These are phyloP conservation scores for Fraxinus cuspidata DNA, from an alignment of 257 asterid species.

Conservation along the genomic window DNA sequence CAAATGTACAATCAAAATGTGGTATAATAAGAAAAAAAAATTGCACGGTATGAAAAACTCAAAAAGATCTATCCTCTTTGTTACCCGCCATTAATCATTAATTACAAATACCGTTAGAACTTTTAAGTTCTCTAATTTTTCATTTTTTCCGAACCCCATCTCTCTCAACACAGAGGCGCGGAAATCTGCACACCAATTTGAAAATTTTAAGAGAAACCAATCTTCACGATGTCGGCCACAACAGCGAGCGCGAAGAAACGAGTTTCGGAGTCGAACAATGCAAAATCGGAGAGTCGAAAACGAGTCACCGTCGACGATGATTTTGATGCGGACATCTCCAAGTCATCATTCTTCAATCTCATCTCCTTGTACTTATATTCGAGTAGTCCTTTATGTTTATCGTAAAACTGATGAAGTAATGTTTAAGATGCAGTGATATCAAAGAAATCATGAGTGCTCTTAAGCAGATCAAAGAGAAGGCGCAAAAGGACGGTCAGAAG, in stretches of 20 bases:
- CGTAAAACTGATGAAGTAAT: slow-evolving; percentile 3
- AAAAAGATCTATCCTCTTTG: not conserved
- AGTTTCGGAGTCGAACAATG: slow-evolving; percentile 46
- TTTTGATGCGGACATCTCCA: slow-evolving; percentile 74
- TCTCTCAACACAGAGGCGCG: slow-evolving; percentile 5
- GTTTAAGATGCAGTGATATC: slow-evolving; percentile 59
- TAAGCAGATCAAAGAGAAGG: slow-evolving; percentile 82
- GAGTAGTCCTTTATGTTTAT: slow-evolving; percentile 1
- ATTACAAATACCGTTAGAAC: not conserved
- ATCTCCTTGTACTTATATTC: not conserved
- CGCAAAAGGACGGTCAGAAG: slow-evolving; percentile 83
- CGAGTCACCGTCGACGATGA: slow-evolving; percentile 61
- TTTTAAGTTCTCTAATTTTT: slow-evolving; percentile 11
- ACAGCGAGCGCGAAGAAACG: slow-evolving; percentile 62
- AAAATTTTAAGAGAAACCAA: not conserved
- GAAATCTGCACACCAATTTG: slow-evolving; percentile 4
- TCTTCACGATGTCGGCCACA: slow-evolving; percentile 54
- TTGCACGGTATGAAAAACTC: too few species aligned
- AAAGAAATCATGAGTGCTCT: slow-evolving; percentile 87
- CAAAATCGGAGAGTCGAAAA: slow-evolving; percentile 62
- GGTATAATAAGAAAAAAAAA: too few species aligned
- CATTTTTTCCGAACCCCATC: slow-evolving; percentile 3
- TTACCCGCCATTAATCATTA: slow-evolving; percentile 23
- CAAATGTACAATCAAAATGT: too few species aligned
- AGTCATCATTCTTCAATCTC: slow-evolving; percentile 35